These are phyloP conservation scores for Cercophora samala DNA, from an alignment of 495 filamentous ascomycete species.

Conservation along the genomic window DNA sequence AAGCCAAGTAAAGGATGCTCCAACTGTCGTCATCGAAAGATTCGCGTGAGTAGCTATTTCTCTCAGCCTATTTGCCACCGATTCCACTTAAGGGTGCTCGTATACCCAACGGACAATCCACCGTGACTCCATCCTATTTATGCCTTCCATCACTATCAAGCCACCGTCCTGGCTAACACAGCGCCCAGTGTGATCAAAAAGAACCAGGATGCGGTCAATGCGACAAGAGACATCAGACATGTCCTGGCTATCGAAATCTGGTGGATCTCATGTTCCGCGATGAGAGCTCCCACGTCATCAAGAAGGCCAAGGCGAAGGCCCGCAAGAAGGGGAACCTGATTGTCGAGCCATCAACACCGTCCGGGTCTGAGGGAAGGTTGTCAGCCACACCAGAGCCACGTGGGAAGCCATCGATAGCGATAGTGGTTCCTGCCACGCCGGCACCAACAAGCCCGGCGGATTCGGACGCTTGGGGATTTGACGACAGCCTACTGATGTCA, in stretches of 20 bases:
- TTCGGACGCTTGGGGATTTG: slow-evolving; percentile 21
- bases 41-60: slow-evolving; percentile 34
- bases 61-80: background rate
- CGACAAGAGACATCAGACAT: slow-evolving; percentile 56
- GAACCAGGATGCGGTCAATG: slow-evolving; percentile 66
- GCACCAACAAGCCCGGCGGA: slow-evolving; percentile 19
- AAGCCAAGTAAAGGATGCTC: slow-evolving; percentile 69
- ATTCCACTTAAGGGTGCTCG: slow-evolving; percentile 2
- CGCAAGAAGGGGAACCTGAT: slow-evolving; percentile 29
- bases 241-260: slow-evolving; percentile 68
- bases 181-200: slow-evolving; percentile 60
- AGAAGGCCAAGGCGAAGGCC: slow-evolving; percentile 53
- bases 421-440: slow-evolving; percentile 23
- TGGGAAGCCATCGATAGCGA: slow-evolving; percentile 16
- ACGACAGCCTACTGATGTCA: slow-evolving; percentile 33
- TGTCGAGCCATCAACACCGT: slow-evolving; percentile 19
- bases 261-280: slow-evolving; percentile 70
- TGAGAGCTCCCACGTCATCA: slow-evolving; percentile 64
- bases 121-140: background rate
- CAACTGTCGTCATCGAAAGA: slow-evolving; percentile 56
- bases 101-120: background rate
- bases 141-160: background rate
- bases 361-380: slow-evolving; percentile 20
- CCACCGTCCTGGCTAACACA: slow-evolving; percentile 16
- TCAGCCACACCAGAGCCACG: slow-evolving; percentile 31